Percentiles rank a stretch among this genome's conserved stretches.
Evolutionary conservation across 2,329 filamentous ascomycete species (phyloP).

Genomic region (Pseudogymnoascus sp.): DNA sequence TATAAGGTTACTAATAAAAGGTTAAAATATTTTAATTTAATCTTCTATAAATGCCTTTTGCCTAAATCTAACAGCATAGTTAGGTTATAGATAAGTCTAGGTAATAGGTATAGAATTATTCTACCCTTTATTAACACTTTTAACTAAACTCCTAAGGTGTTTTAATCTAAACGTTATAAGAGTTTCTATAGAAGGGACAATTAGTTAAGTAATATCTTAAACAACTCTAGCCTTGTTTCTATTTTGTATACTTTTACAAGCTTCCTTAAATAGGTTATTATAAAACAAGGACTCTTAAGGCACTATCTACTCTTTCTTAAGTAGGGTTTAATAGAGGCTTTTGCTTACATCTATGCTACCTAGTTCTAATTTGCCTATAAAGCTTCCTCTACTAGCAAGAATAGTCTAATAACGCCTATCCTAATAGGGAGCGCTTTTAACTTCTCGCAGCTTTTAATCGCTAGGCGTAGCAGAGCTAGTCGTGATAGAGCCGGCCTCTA

Average conservation of each 20-base stretch:
- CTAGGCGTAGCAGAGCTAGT: constrained; percentile 29
- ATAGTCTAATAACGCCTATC: constrained; percentile 31
- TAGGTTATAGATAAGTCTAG: constrained; percentile 35
- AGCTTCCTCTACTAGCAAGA: constrained; percentile 35
- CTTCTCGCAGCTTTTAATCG: constrained; percentile 34
- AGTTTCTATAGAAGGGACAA: constrained; percentile 34
- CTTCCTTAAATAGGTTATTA: constrained; percentile 32
- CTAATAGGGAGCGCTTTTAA: constrained; percentile 34
- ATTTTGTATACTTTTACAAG: constrained; percentile 28
- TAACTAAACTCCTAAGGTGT: constrained; percentile 30
- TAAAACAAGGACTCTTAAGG: constrained; percentile 33
- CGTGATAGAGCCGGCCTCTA: constrained; percentile 18
- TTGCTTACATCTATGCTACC: constrained; percentile 28
- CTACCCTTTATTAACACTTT: constrained; percentile 39
- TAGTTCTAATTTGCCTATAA: constrained; percentile 31
- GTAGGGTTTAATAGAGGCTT: constrained; percentile 25
- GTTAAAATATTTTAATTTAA: constrained; percentile 31
- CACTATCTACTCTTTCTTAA: constrained; percentile 27
- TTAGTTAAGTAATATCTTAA: constrained; percentile 31
- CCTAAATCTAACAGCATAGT: constrained; percentile 38
- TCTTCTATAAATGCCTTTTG: constrained; percentile 35
- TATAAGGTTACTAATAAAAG: constrained; percentile 31
- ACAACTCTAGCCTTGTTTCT: constrained; percentile 35
- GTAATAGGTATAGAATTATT: constrained; percentile 33
- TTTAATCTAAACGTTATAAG: constrained; percentile 22